Percentiles rank a stretch among this genome's conserved stretches.
phyloP scores from a whole-genome alignment of 208 protist species.

The Leishmania arabica region DNA sequence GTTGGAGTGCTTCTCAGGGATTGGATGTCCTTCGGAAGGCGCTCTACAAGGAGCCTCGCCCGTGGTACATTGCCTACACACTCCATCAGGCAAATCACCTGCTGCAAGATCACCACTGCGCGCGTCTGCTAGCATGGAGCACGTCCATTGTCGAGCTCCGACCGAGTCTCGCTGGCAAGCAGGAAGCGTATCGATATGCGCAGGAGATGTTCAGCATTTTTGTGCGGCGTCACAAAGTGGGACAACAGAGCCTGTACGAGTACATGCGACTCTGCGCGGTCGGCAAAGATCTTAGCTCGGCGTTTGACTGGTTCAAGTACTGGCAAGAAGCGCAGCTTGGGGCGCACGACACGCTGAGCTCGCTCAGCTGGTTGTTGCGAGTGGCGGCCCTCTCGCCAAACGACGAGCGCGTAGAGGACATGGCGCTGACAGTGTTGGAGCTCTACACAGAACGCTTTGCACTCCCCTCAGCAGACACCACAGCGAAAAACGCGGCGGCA shows the following conservation, averaged over 20 bases:
- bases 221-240: constrained; percentile 74
- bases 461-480: constrained; percentile 2
- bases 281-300: constrained; percentile 76
- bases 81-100: constrained; percentile 76
- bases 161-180: constrained; percentile 29
- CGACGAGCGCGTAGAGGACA: constrained; percentile 78
- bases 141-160: constrained; percentile 66
- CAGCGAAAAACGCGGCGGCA: background rate
- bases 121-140: constrained; percentile 79
- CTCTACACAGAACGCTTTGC: constrained; percentile 52
- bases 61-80: constrained; percentile 77
- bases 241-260: constrained; percentile 56
- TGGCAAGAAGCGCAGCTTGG: constrained; percentile 62
- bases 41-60: constrained; percentile 80
- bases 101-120: constrained; percentile 80
- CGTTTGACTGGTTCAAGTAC: constrained; percentile 87
- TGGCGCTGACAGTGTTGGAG: constrained; percentile 77
- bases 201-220: constrained; percentile 82
- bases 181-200: constrained; percentile 79
- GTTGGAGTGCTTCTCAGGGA: constrained; percentile 69
- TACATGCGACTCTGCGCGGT: constrained; percentile 82
- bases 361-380: constrained; percentile 71
- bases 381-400: constrained; percentile 60
- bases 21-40: constrained; percentile 61
- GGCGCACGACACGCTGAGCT: constrained; percentile 22